Evolutionary conservation across 1,284 basidiomycete species (phyloP), one percentile per base, ranked within the genome.

Genomic region (Melampsora occidentalis): DNA sequence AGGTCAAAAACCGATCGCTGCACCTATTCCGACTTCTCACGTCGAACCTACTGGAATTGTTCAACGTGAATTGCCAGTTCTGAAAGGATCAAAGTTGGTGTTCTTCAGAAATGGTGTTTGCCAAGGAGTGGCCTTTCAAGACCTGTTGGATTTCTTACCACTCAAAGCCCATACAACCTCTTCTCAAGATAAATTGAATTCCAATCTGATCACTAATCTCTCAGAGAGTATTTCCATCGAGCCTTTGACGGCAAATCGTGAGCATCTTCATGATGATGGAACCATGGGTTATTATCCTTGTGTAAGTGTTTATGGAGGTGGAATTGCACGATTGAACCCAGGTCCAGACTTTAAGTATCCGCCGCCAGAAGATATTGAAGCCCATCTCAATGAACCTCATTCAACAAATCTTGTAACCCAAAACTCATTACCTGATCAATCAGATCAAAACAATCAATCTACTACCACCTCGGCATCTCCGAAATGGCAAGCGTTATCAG

Each of bases 201-300:
- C 63, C 51, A 35, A 57, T 6, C 33, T 22, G n/a, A 59, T 31
- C 16, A 12, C 46, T 25, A 51, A 68, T 28, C 48, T n/a, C 33
- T 53, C 46, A 18, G 77, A 59, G 28, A 78, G 70, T 64, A 67
- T 48, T 76, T 22, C 65, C 42, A 51, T 22, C 62, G 42, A 68
- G 42, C 25, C 68, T 64, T 33, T 33, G 67, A 48, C 76, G 78
- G 88, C 68, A 18, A 76, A 46, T 49, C 80, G 83, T 14, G 81
- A 93, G 82, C 94, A 94, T 79, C 87, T 88, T 0, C 91, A 93
- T 82, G 95, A 99, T 83, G 97, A 99, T 82, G 97, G 97, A 12
- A 90, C 90, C 22, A 84, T 97, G 6, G 97, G 97, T 0, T 99
- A 99, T 83, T 99, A 94, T 82, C 93, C 95, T 0, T 90, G 97